Evolutionary conservation across 495 filamentous ascomycete species (phyloP).

Genomic region (Margaritispora aquatica): DNA sequence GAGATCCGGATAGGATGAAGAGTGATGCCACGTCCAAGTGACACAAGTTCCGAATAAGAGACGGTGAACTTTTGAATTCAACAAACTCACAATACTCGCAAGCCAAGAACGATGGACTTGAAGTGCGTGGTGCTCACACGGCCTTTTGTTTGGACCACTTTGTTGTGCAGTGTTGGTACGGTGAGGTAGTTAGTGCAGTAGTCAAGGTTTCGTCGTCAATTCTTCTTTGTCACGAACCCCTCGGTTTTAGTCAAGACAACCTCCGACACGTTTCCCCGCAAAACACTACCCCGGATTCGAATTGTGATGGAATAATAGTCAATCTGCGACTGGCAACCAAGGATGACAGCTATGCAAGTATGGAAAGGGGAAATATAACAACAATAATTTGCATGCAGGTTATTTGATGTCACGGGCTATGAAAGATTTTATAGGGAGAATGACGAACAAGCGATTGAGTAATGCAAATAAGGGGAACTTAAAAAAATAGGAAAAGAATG

Average conservation of each 20-base stretch:
- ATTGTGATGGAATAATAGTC: constrained; percentile 7
- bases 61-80: no score
- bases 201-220: not conserved
- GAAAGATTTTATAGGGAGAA: not conserved
- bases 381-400: not conserved
- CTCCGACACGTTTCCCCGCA: not conserved
- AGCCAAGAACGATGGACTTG: no score
- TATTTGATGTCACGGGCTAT: no score
- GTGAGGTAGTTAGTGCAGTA: not conserved
- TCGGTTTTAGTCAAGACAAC: constrained; percentile 22
- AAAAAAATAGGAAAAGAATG: no score
- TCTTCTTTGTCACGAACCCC: constrained; percentile 8
- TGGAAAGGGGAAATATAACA: not conserved
- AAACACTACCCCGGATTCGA: not conserved
- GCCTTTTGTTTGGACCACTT: no score
- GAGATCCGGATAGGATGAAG: not conserved
- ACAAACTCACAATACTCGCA: no score
- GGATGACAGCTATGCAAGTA: not conserved
- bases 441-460: not conserved
- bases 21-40: not conserved
- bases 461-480: not conserved
- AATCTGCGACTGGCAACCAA: not conserved
- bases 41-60: no score
- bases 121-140: no score
- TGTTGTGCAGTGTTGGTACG: not conserved